Conservation (phyloP, 2,329 filamentous ascomycete species). For the Colletotrichum sp. region DNA sequence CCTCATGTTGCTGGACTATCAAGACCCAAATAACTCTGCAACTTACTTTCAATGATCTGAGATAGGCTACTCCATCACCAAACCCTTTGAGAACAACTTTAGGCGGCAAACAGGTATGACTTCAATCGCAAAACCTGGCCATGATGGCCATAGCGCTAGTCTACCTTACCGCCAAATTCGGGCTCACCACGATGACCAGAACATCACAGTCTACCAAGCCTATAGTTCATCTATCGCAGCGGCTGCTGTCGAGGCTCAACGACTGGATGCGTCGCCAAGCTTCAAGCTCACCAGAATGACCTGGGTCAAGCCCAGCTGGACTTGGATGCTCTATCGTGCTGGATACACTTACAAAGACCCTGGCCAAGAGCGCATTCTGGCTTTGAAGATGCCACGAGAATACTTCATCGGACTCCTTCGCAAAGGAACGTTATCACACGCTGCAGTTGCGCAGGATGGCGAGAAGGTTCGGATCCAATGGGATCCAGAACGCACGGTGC, state of each 20-base stretch:
- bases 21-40: background rate
- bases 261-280: constrained; percentile 54
- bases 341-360: constrained; percentile 65
- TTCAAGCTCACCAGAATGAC: constrained; percentile 65
- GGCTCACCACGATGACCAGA: constrained; percentile 51
- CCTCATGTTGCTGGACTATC: background rate
- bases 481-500: constrained; percentile 63
- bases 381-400: constrained; percentile 57
- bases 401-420: constrained; percentile 54
- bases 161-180: constrained; percentile 52
- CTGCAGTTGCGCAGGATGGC: background rate
- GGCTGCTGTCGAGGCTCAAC: constrained; percentile 55
- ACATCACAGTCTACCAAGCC: constrained; percentile 68
- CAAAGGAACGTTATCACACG: constrained; percentile 34
- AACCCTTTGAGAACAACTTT: no score
- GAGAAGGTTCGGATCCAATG: constrained; percentile 62
- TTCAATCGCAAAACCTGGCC: no score
- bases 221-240: constrained; percentile 59
- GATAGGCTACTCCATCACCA: no score
- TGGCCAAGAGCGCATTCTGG: constrained; percentile 61
- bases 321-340: constrained; percentile 69
- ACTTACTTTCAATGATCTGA: no score
- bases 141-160: no score
- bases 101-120: no score
- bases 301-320: constrained; percentile 69